Evolutionary conservation across 176 grass and related monocot species (phyloP), one percentile per base, ranked within the genome.

Genomic region (Carex scoparia): DNA sequence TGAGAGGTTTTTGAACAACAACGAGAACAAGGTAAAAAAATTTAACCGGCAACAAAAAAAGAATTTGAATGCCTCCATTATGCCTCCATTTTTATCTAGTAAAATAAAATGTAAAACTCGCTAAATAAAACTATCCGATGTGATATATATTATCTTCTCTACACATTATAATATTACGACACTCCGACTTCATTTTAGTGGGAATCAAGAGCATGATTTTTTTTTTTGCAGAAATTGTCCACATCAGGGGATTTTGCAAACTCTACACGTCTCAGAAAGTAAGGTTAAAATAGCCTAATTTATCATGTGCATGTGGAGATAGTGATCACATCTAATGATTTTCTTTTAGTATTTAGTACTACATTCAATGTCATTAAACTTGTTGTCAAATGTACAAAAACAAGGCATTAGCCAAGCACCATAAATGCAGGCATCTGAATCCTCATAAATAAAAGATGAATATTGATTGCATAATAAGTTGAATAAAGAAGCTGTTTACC

Each of bases 401-500:
- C 13, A 14, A 13, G 31, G 56, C 27, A 7, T 66, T 42, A 38
- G n/a, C 61, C 63, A 14, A 64, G 27, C 37, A 89, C 62, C 44
- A 83, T 30, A 57, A 32, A 71, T 16, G 78, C n/a, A 64, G 69
- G 33, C 31, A 84, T 58, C 48, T 68, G 68, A 32, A 2, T 23
- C 37, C 55, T 33, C 5, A 82, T 69, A 81, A 14, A 71, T 80
- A 65, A 16, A 53, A 55, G 37, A 87, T 16, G 23, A 55, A 30
- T 79, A 33, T 35, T 28, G 2, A 49, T 79, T 46, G 66, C 9
- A 48, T 18, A 57, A 13, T 31, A 80, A 61, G 8, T 48, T 16
- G 78, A 46, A 37, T n/a, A 1, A 69, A 79, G 30, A 71, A 74
- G 54, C 15, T 68, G 55, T 48, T 63, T 79, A 98, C 95, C 93